phyloP scores from a whole-genome alignment of 2,329 filamentous ascomycete species.

The Monilinia laxa region DNA sequence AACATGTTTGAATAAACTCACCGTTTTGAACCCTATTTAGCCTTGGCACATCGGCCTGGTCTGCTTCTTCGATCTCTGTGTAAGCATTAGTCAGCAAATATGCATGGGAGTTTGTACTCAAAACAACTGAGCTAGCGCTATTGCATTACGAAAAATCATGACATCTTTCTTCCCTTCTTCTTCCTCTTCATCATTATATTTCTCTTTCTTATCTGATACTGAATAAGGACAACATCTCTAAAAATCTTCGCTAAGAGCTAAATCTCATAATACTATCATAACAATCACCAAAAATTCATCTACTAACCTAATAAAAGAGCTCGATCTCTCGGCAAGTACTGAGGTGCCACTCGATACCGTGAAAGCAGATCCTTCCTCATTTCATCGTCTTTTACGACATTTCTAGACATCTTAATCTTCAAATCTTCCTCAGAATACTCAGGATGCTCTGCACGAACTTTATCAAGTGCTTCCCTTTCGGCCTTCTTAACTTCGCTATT shows the following conservation, averaged over 20 bases:
- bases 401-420: conserved; percentile 58
- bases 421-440: conserved; percentile 58
- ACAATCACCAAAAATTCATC: neutral
- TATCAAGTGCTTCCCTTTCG: conserved; percentile 56
- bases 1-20: too few species aligned
- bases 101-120: neutral
- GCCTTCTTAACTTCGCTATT: conserved; percentile 62
- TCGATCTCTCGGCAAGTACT: neutral
- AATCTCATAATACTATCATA: neutral
- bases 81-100: conserved; percentile 14
- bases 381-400: conserved; percentile 48
- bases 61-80: neutral
- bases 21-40: too few species aligned
- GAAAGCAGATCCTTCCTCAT: conserved; percentile 28
- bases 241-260: neutral
- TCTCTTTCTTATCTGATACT: neutral
- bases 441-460: conserved; percentile 59
- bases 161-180: neutral
- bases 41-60: too few species aligned
- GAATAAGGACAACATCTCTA: conserved; percentile 4
- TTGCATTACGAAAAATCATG: neutral
- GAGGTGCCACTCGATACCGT: neutral
- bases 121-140: neutral
- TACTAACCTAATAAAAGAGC: conserved; percentile 3
- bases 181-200: conserved; percentile 6